Conservation (phyloP, 2,329 filamentous ascomycete genomes). For the Orbilia oligospora region DNA sequence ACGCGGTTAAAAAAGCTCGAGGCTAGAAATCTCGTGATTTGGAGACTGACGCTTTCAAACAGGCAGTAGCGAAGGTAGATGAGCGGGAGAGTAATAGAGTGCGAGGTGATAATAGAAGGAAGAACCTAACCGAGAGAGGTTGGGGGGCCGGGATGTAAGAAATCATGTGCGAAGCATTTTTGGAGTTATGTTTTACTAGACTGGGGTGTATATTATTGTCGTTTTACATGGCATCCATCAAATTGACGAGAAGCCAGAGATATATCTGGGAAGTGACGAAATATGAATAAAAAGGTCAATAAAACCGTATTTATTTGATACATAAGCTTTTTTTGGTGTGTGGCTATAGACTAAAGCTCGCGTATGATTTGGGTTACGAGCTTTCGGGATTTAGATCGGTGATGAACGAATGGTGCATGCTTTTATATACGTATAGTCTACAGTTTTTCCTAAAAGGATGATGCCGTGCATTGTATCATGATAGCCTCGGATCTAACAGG, state of each 20-base stretch:
- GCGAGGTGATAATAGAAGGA: slow-evolving; percentile 40
- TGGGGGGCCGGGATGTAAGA: slow-evolving; percentile 36
- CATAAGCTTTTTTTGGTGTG: no score
- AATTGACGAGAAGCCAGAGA: background rate
- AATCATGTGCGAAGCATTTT: slow-evolving; percentile 9
- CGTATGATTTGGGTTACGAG: no score
- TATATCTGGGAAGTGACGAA: background rate
- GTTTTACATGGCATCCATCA: background rate
- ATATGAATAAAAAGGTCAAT: background rate
- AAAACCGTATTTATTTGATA: no score
- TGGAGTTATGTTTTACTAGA: slow-evolving; percentile 48
- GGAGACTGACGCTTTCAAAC: slow-evolving; percentile 38
- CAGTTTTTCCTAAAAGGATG: no score
- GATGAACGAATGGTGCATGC: no score
- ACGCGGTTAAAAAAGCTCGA: slow-evolving; percentile 52
- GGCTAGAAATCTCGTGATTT: slow-evolving; percentile 57
- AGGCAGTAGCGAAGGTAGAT: slow-evolving; percentile 29
- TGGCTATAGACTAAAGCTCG: no score
- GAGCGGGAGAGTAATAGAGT: slow-evolving; percentile 17
- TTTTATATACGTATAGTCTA: no score
- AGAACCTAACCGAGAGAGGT: slow-evolving; percentile 31
- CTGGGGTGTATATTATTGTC: slow-evolving; percentile 47
- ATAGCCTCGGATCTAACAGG: no score
- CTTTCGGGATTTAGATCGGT: no score
- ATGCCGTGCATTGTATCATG: no score